A percentile compares a stretch with the other conserved stretches of the same genome.
Evolutionary conservation across 2,329 filamentous ascomycete genomes (phyloP).

Genomic region (Epichloe scottii): DNA sequence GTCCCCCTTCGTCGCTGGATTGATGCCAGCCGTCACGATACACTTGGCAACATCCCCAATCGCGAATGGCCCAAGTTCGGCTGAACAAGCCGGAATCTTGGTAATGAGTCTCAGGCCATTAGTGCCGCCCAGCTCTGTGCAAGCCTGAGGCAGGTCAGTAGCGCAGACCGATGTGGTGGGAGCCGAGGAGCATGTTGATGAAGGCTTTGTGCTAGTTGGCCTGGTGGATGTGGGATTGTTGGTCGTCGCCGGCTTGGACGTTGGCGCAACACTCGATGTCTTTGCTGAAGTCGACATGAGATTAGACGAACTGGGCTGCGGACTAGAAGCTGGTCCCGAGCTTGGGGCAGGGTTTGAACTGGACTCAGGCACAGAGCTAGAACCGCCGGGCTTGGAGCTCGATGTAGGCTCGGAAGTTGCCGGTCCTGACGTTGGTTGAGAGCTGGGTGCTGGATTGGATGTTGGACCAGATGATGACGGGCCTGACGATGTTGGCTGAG

Average conservation of each 20-base stretch:
- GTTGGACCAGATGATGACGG: background rate
- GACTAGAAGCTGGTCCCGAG: background rate
- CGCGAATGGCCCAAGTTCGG: slow-evolving; percentile 2
- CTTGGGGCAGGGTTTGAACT: background rate
- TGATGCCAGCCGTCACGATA: background rate
- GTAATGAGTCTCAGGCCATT: background rate
- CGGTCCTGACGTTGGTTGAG: background rate
- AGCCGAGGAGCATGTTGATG: background rate
- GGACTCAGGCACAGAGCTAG: background rate
- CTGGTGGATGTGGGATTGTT: background rate
- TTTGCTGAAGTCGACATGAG: background rate
- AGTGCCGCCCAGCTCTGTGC: background rate
- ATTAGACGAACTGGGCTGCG: background rate
- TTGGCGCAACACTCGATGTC: background rate
- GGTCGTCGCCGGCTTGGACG: background rate
- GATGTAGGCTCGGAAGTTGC: background rate
- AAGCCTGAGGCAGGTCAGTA: background rate
- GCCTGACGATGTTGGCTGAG: no score
- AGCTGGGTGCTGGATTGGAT: background rate
- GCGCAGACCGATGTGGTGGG: slow-evolving; percentile 2
- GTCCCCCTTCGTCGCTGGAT: background rate
- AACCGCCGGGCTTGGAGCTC: background rate
- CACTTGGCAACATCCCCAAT: background rate
- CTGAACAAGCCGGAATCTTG: background rate
- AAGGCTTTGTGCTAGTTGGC: background rate